These are phyloP conservation scores for Suillus paluster DNA, from an alignment of 768 basidiomycete genomes.

Conservation along the genomic window DNA sequence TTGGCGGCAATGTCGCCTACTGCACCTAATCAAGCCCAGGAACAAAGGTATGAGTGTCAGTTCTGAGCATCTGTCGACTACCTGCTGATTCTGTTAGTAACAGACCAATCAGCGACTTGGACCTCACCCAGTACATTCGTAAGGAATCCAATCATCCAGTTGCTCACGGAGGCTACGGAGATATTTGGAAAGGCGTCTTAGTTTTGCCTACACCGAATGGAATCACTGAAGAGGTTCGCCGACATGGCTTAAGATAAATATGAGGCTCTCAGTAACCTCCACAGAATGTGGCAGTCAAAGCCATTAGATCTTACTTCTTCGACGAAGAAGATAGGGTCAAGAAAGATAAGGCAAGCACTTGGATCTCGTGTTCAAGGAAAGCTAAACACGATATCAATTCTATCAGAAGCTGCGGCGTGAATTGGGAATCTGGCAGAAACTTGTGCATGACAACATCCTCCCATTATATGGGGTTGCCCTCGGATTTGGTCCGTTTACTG, in stretches of 20 bases:
- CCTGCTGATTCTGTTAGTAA: neutral
- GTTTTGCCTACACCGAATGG: neutral
- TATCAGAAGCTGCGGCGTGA: constrained; percentile 24
- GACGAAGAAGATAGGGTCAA: constrained; percentile 7
- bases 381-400: neutral
- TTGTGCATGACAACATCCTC: constrained; percentile 25
- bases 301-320: constrained; percentile 6
- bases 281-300: constrained; percentile 9
- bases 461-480: constrained; percentile 22
- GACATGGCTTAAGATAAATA: neutral
- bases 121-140: constrained; percentile 8
- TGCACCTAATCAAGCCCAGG: neutral
- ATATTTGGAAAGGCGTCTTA: constrained; percentile 11
- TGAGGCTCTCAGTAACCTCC: neutral
- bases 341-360: constrained; percentile 3
- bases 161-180: constrained; percentile 12
- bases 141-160: neutral
- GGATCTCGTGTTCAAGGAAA: neutral
- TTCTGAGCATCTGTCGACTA: neutral
- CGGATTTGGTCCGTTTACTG: constrained; percentile 25
- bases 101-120: neutral
- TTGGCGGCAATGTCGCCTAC: neutral
- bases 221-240: neutral
- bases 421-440: constrained; percentile 24
- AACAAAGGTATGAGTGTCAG: neutral